phyloP scores from a whole-genome alignment of 768 basidiomycete genomes.

The Lactarius indigo region DNA sequence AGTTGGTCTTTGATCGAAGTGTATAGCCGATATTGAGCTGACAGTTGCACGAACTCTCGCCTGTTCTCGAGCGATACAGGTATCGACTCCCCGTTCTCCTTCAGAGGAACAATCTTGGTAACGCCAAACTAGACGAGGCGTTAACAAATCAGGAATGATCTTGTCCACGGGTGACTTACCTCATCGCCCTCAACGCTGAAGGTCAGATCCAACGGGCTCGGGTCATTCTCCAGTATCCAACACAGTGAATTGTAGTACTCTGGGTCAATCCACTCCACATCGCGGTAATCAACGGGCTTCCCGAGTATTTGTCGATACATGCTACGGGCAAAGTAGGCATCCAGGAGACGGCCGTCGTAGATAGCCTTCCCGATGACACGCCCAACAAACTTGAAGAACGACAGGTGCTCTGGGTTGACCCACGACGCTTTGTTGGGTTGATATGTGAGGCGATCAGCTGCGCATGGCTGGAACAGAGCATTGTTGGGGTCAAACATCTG shows the following conservation, averaged over 20 bases:
- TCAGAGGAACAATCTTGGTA: conserved; percentile 82
- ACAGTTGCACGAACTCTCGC: conserved; percentile 92
- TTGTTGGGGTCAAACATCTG: conserved; percentile 99
- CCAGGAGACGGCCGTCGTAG: conserved; percentile 91
- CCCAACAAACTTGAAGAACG: conserved; percentile 98
- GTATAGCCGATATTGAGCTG: conserved; percentile 90
- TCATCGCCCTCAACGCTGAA: conserved; percentile 97
- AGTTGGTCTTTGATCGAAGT: conserved; percentile 96
- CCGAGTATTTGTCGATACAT: conserved; percentile 93
- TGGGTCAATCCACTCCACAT: conserved; percentile 97
- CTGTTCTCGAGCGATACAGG: conserved; percentile 96
- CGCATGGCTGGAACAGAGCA: conserved; percentile 96
- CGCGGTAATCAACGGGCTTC: conserved; percentile 91
- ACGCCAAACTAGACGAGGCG: conserved; percentile 68
- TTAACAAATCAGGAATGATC: conserved; percentile 17
- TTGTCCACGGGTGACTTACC: conserved; percentile 42
- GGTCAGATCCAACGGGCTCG: conserved; percentile 77
- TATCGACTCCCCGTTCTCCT: conserved; percentile 77
- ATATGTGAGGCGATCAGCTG: conserved; percentile 91
- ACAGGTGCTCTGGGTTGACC: conserved; percentile 93
- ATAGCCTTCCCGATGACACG: conserved; percentile 97
- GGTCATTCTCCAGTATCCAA: conserved; percentile 98
- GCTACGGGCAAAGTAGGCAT: conserved; percentile 97
- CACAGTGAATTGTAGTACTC: conserved; percentile 97
- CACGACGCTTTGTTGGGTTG: conserved; percentile 93